phyloP scores from a whole-genome alignment of 768 basidiomycete genomes.

The Termitomyces sp. region DNA sequence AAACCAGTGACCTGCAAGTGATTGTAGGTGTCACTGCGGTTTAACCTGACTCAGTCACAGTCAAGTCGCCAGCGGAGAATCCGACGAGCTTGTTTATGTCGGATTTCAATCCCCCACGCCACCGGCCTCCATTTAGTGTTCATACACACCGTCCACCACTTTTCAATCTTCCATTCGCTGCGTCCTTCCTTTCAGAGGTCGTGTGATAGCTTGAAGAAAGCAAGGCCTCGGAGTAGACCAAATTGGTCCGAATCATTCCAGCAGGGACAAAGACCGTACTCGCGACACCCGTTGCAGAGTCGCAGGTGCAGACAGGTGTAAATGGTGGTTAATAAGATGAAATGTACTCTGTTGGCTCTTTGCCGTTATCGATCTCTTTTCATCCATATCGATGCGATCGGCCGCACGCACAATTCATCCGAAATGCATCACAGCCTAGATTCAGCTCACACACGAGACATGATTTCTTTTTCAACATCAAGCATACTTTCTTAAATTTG shows the following conservation, averaged over 20 bases:
- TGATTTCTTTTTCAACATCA: not conserved
- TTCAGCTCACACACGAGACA: not conserved
- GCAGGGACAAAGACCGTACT: not conserved
- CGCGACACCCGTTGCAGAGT: not conserved
- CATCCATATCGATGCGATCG: conserved; percentile 12
- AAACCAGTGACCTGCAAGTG: conserved; percentile 10
- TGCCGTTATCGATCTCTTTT: conserved; percentile 13
- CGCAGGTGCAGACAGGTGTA: not conserved
- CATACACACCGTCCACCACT: not conserved
- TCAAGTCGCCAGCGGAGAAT: conserved; percentile 12
- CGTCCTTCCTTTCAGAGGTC: not conserved
- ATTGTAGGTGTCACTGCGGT: conserved; percentile 8
- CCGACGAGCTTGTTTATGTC: conserved; percentile 4
- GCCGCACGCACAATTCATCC: conserved; percentile 1
- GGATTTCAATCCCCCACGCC: conserved; percentile 5
- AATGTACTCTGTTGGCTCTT: not conserved
- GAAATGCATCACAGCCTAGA: not conserved
- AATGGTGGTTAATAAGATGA: conserved; percentile 2
- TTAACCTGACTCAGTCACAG: conserved; percentile 16
- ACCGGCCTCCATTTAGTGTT: not conserved
- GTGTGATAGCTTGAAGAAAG: not conserved
- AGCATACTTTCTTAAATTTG: not conserved
- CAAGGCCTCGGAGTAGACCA: not conserved
- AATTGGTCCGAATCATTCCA: not conserved
- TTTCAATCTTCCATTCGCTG: not conserved